Evolutionary conservation across 805 yeast species (phyloP).

Genomic region (Wickerhamiella hasegawae): DNA sequence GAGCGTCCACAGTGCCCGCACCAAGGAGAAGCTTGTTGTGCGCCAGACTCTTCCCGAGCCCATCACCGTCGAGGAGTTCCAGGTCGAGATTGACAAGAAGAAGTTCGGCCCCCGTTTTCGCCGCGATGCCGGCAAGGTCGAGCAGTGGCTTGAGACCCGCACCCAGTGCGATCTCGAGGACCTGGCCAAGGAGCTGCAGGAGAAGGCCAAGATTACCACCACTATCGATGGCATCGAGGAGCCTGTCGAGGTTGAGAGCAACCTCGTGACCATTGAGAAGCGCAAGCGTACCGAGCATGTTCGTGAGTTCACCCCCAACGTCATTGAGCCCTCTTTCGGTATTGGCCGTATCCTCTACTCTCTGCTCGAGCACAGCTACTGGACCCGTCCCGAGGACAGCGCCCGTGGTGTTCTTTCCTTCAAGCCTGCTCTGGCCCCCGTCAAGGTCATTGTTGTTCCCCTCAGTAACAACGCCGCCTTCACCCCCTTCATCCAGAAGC

Average conservation of each 20-base stretch:
- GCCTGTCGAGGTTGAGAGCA: slow-evolving; percentile 54
- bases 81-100: slow-evolving; percentile 81
- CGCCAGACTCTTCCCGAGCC: slow-evolving; percentile 84
- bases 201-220: slow-evolving; percentile 48
- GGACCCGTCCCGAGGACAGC: slow-evolving; percentile 83
- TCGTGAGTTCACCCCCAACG: slow-evolving; percentile 92
- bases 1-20: slow-evolving; percentile 85
- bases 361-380: slow-evolving; percentile 84
- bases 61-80: slow-evolving; percentile 61
- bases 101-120: slow-evolving; percentile 96
- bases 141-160: slow-evolving; percentile 56
- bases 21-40: slow-evolving; percentile 88
- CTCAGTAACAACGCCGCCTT: slow-evolving; percentile 71
- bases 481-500: slow-evolving; percentile 54
- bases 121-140: slow-evolving; percentile 89
- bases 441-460: slow-evolving; percentile 91
- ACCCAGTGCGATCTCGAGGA: slow-evolving; percentile 75
- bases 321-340: slow-evolving; percentile 98
- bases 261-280: slow-evolving; percentile 60
- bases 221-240: slow-evolving; percentile 45
- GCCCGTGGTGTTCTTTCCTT: slow-evolving; percentile 83
- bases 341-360: slow-evolving; percentile 93
- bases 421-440: slow-evolving; percentile 94
- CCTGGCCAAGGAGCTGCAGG: slow-evolving; percentile 49
- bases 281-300: slow-evolving; percentile 73